phyloP scores from a whole-genome alignment of 73 alveolate species.

The Paramecium pentaurelia region DNA sequence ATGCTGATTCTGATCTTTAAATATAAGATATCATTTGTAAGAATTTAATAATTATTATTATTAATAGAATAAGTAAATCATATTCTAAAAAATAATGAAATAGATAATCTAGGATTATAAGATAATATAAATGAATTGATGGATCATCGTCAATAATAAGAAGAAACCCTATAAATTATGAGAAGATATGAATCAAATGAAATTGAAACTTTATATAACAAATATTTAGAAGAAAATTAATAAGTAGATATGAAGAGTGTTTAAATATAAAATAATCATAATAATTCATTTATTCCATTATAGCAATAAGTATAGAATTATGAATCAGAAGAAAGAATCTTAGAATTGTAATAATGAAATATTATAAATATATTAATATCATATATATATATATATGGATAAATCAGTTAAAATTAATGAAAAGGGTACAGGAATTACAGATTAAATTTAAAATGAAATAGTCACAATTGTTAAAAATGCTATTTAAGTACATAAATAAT shows the following conservation, averaged over 20 bases:
- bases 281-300: neutral
- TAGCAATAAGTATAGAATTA: neutral
- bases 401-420: neutral
- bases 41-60: neutral
- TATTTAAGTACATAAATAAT: neutral
- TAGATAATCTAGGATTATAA: neutral
- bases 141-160: no score
- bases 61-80: neutral
- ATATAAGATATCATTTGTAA: neutral
- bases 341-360: no score
- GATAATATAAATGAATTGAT: neutral
- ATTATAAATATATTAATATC: no score
- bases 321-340: neutral
- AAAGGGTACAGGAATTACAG: conserved; percentile 14
- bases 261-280: no score
- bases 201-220: no score
- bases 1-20: neutral
- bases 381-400: neutral
- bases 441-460: neutral
- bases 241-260: no score
- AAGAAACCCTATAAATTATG: no score
- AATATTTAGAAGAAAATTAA: no score
- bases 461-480: conserved; percentile 7
- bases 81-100: neutral
- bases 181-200: no score